Evolutionary conservation across 2,329 filamentous ascomycete species (phyloP).

Genomic region (Mycosphaerella sp.): DNA sequence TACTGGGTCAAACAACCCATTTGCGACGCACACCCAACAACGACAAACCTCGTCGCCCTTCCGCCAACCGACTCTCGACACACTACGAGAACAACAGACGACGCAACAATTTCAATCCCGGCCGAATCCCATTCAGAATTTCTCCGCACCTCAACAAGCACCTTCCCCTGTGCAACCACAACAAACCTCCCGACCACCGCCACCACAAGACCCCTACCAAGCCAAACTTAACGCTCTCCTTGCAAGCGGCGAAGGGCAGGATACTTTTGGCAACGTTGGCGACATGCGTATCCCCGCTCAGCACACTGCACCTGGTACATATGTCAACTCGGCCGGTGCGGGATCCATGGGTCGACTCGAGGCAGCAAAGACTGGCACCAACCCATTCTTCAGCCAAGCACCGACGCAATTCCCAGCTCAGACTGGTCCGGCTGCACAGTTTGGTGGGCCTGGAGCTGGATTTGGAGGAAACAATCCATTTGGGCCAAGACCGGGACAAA

Average conservation of each 20-base stretch:
- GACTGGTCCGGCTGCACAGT: constrained; percentile 46
- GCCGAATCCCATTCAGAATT: constrained; percentile 39
- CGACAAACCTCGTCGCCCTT: constrained; percentile 48
- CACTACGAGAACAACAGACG: constrained; percentile 77
- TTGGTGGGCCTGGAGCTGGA: constrained; percentile 30
- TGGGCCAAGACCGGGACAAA: constrained; percentile 44
- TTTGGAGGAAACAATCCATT: constrained; percentile 50
- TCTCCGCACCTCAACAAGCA: constrained; percentile 41
- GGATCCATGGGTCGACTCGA: constrained; percentile 65
- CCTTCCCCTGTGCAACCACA: constrained; percentile 44
- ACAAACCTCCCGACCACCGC: constrained; percentile 36
- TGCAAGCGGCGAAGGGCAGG: constrained; percentile 81
- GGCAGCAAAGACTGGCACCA: constrained; percentile 64
- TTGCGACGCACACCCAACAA: constrained; percentile 65
- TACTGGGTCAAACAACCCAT: constrained; percentile 97
- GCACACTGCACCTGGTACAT: constrained; percentile 91
- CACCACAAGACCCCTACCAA: constrained; percentile 50
- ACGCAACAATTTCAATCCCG: constrained; percentile 56
- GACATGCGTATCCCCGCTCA: constrained; percentile 92
- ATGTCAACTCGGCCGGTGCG: constrained; percentile 88
- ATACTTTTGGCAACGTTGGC: constrained; percentile 97
- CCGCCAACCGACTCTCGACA: constrained; percentile 64
- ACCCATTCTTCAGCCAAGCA: constrained; percentile 75
- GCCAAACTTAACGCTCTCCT: constrained; percentile 81
- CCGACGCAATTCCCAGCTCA: constrained; percentile 45